Conservation (phyloP, 2,329 filamentous ascomycete genomes). For the Aspergillus udagawae region DNA sequence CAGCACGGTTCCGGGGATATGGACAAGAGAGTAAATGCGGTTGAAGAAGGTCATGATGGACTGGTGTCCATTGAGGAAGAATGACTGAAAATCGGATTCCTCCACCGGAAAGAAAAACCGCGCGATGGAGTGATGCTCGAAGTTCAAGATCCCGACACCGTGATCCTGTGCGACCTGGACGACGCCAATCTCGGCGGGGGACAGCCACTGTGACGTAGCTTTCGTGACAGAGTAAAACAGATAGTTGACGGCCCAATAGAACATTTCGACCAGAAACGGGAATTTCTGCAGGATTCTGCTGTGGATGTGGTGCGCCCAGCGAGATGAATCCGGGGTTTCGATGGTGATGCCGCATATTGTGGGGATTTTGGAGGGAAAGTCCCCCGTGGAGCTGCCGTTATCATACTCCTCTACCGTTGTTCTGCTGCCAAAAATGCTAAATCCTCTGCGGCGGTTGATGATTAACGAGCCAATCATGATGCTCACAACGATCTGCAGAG, state of each 20-base stretch:
- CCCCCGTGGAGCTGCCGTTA: constrained; percentile 2
- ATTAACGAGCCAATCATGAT: constrained; percentile 49
- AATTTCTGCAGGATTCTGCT: constrained; percentile 63
- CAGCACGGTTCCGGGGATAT: constrained; percentile 50
- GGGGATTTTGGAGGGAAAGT: constrained; percentile 3
- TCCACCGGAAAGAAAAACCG: constrained; percentile 38
- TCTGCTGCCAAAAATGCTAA: constrained; percentile 36
- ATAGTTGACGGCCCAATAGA: constrained; percentile 67
- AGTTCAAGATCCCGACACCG: constrained; percentile 40
- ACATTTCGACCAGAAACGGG: constrained; percentile 69
- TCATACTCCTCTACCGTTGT: constrained; percentile 1
- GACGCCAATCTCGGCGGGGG: constrained; percentile 46
- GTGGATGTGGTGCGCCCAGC: constrained; percentile 58
- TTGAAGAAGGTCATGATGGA: constrained; percentile 45
- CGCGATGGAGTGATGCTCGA: constrained; percentile 40
- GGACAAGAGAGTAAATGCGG: constrained; percentile 48
- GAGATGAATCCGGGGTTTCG: constrained; percentile 55
- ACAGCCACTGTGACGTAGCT: constrained; percentile 48
- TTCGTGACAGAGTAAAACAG: constrained; percentile 61
- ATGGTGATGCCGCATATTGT: constrained; percentile 46
- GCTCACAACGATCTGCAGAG: constrained; percentile 45
- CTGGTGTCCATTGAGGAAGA: constrained; percentile 42
- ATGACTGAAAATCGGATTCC: constrained; percentile 45
- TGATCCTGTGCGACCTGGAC: constrained; percentile 47
- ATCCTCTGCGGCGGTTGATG: constrained; percentile 45